Base-by-base conservation (phyloP, 495 filamentous ascomycete species). In the Trichoderma asperelloides region DNA sequence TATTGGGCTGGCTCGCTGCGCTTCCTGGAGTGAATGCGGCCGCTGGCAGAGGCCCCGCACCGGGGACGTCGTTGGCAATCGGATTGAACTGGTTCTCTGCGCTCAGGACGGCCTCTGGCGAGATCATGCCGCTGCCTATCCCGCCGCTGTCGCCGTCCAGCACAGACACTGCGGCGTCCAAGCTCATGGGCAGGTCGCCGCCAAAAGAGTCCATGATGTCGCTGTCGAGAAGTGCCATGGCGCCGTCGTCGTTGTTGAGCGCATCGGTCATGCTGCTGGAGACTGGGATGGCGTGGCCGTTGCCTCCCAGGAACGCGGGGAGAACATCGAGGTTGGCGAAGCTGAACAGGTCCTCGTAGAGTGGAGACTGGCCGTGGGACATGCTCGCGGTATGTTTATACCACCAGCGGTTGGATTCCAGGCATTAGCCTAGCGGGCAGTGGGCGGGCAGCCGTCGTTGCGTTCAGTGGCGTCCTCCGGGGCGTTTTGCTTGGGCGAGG, bases 21-120 rank as follows among this genome's bases (percentile, higher is more conserved):
- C 0, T 28, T 25, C 13, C 12, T 12, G 39, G 39, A 7, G 39
- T 16, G 18, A 65, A 65, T 7, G 64, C 23, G 16, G n/a, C 64
- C 7, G 43, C 28, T 13, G 64, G 64, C 40, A 83, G 76, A 39
- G 85, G 85, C 27, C 85, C 85, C 41, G 83, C 84, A 28, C 85
- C 85, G 7, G 76, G 81, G 16, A 80, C 81, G 45, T 72, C 76
- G 72, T 80, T 77, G 39, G 74, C 69, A 21, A 23, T 70, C 41
- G 49, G 71, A 23, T 70, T 74, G 6, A 72, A 64, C 65, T 68
- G 70, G 51, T 69, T 65, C n/a, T 68, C 73, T 15, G 64, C 12
- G 8, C 51, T 40, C 6, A 47, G 27, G 3, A 65, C 23, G 23
- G 39, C 18, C 3, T 67, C 63, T 41, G 70, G 51, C 18, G 60